phyloP scores from a whole-genome alignment of 2,329 filamentous ascomycete genomes.

The Botrytis porri region DNA sequence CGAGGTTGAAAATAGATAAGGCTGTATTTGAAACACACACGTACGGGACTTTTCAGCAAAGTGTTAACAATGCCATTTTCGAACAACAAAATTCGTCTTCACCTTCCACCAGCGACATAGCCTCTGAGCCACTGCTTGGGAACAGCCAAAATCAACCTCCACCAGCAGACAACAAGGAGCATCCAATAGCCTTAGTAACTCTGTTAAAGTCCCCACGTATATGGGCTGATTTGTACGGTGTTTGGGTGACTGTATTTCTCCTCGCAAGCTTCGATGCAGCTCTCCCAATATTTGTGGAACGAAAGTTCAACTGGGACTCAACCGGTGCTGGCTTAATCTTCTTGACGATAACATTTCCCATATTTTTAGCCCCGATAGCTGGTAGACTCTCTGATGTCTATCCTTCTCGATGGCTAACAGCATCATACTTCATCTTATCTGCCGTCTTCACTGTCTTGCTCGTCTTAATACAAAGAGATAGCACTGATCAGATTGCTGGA shows the following conservation, averaged over 20 bases:
- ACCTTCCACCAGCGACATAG: neutral
- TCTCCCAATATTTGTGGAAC: conserved; percentile 52
- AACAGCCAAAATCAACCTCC: conserved; percentile 26
- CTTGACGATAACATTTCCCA: conserved; percentile 55
- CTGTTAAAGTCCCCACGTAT: conserved; percentile 43
- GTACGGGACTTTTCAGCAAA: conserved; percentile 10
- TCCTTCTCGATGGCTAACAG: conserved; percentile 59
- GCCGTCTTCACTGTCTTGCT: conserved; percentile 60
- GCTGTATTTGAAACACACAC: neutral
- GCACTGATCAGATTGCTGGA: conserved; percentile 58
- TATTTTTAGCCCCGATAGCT: conserved; percentile 55
- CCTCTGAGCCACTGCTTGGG: conserved; percentile 2
- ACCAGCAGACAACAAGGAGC: neutral
- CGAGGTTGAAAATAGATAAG: conserved; percentile 39
- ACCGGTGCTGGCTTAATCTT: conserved; percentile 56
- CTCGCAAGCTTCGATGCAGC: conserved; percentile 55
- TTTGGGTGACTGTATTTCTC: conserved; percentile 46
- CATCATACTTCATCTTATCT: conserved; percentile 54
- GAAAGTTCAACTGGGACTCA: conserved; percentile 52
- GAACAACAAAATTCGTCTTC: neutral
- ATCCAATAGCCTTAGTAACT: conserved; percentile 34
- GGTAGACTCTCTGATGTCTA: conserved; percentile 49
- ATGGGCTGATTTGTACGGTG: conserved; percentile 41
- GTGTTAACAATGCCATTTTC: neutral
- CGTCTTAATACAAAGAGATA: conserved; percentile 58